Evolutionary conservation across 257 asterid species (phyloP).

Genomic region (Linderniella brevidens): DNA sequence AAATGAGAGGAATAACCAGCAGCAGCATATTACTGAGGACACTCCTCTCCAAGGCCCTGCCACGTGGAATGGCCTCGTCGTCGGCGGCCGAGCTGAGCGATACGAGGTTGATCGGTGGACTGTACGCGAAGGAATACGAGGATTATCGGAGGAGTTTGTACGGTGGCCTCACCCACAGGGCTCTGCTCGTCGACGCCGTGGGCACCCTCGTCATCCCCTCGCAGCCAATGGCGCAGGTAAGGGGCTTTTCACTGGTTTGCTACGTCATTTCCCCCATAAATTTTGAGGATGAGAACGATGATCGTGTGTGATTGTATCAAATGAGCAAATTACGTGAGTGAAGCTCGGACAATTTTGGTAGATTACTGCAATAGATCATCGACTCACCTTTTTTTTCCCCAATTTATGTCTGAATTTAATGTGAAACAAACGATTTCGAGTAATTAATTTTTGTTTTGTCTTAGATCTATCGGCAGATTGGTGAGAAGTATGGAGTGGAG

Average conservation of each 20-base stretch:
- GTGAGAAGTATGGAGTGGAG: constrained; percentile 86
- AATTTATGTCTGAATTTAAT: neutral
- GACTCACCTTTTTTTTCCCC: too few relatives aligned
- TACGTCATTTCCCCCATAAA: neutral
- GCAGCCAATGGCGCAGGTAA: constrained; percentile 98
- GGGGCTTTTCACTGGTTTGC: neutral
- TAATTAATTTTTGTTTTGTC: constrained; percentile 3
- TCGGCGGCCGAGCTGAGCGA: too few relatives aligned
- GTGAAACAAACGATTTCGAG: neutral
- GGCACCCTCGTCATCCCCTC: constrained; percentile 92
- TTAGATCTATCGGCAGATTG: constrained; percentile 80
- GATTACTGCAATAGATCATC: too few relatives aligned
- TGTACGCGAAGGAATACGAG: constrained; percentile 48
- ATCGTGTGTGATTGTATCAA: neutral
- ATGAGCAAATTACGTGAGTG: too few relatives aligned
- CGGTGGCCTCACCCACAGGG: constrained; percentile 86
- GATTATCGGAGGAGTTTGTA: constrained; percentile 76
- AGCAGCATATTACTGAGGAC: too few relatives aligned
- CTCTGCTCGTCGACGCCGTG: constrained; percentile 89
- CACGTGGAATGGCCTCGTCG: too few relatives aligned
- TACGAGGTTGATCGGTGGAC: too few relatives aligned
- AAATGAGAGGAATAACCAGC: too few relatives aligned
- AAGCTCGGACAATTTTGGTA: too few relatives aligned
- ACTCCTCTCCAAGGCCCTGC: too few relatives aligned
- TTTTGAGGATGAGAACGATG: neutral